These are phyloP conservation scores for Sclerotinia nivalis DNA, from an alignment of 2,329 filamentous ascomycete genomes.

Conservation along the genomic window DNA sequence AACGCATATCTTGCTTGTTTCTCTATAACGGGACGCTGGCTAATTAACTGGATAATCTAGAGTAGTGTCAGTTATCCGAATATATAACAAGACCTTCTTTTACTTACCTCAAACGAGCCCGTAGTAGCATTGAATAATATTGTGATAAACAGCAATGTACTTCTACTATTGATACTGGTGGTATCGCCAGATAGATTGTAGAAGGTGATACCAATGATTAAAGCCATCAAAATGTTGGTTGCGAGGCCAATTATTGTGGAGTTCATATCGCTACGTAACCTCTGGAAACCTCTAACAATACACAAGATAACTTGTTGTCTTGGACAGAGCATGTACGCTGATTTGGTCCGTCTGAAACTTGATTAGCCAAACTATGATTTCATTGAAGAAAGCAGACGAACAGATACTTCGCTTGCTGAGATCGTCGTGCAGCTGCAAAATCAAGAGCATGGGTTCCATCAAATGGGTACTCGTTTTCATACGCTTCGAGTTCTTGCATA, in stretches of 20 bases:
- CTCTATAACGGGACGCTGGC: slow-evolving; percentile 87
- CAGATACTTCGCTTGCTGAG: slow-evolving; percentile 33
- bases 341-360: slow-evolving; percentile 54
- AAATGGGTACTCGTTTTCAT: slow-evolving; percentile 41
- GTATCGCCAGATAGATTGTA: slow-evolving; percentile 58
- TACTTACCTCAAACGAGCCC: slow-evolving; percentile 54
- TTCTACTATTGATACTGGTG: slow-evolving; percentile 61
- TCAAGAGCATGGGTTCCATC: slow-evolving; percentile 49
- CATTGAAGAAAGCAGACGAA: slow-evolving; percentile 5
- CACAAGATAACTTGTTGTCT: slow-evolving; percentile 77
- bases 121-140: slow-evolving; percentile 66
- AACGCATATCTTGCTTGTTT: slow-evolving; percentile 86
- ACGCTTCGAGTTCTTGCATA: slow-evolving; percentile 43
- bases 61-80: neutral
- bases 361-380: neutral
- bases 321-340: slow-evolving; percentile 81
- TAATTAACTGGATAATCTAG: slow-evolving; percentile 73
- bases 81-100: neutral
- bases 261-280: slow-evolving; percentile 73
- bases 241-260: slow-evolving; percentile 55
- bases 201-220: slow-evolving; percentile 63
- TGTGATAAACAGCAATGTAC: slow-evolving; percentile 66
- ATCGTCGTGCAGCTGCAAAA: slow-evolving; percentile 45
- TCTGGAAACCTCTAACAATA: slow-evolving; percentile 75
- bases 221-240: slow-evolving; percentile 50